Evolutionary conservation across 2,329 filamentous ascomycete species (phyloP).

Genomic region (Keithomyces neogunnii): DNA sequence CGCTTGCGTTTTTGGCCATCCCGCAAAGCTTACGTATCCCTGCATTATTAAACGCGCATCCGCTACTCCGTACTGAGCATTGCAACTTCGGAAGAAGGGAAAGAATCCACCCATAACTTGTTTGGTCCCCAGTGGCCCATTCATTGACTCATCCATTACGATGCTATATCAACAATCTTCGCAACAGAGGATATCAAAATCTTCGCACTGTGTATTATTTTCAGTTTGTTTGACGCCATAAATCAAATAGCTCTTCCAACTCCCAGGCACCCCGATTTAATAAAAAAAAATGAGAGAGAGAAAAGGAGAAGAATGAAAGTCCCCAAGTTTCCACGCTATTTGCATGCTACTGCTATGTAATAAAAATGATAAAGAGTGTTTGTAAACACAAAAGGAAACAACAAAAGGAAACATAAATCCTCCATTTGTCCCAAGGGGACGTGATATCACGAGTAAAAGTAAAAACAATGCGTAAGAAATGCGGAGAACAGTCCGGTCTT

Average conservation of each 20-base stretch:
- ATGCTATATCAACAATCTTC: neutral
- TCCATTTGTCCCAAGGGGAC: constrained; percentile 1
- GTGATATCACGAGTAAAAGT: neutral
- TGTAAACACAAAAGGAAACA: constrained; percentile 4
- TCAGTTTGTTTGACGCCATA: constrained; percentile 5
- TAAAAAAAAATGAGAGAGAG: too few relatives aligned
- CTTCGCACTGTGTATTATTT: neutral
- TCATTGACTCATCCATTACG: too few relatives aligned
- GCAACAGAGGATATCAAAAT: neutral
- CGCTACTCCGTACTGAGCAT: too few relatives aligned
- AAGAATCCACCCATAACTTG: too few relatives aligned
- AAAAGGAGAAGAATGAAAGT: too few relatives aligned
- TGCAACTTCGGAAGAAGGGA: too few relatives aligned
- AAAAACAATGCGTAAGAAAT: neutral
- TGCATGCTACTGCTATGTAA: neutral
- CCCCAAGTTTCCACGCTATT: constrained; percentile 1
- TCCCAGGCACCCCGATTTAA: neutral
- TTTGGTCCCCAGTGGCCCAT: too few relatives aligned
- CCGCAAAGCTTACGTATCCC: too few relatives aligned
- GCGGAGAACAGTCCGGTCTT: neutral
- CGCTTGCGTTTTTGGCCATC: too few relatives aligned
- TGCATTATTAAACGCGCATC: too few relatives aligned
- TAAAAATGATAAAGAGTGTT: constrained; percentile 4
- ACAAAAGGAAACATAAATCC: constrained; percentile 4
- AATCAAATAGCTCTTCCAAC: constrained; percentile 1